Conservation (phyloP, 306 rosid genomes). For the Prunus mongolica region DNA sequence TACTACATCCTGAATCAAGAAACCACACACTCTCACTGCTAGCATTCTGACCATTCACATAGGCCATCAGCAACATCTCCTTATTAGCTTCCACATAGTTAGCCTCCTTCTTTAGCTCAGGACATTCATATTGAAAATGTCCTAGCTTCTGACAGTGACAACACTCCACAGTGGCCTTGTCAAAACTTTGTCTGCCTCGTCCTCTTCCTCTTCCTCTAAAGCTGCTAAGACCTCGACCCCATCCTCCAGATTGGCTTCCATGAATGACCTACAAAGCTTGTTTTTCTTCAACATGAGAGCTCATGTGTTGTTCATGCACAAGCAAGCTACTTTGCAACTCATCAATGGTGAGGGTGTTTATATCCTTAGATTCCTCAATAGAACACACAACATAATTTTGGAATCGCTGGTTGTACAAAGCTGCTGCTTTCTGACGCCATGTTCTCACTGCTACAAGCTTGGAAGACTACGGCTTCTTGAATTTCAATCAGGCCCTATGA, state of each 20-base stretch:
- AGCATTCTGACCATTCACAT: no score
- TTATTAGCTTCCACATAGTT: background rate
- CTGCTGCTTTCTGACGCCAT: no score
- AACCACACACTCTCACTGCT: no score
- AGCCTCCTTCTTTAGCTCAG: background rate
- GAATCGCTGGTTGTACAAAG: no score
- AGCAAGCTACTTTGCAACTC: background rate
- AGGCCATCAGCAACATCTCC: background rate
- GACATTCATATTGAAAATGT: background rate
- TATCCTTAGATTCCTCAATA: background rate
- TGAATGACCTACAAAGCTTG: background rate
- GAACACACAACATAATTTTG: no score
- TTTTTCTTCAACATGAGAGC: background rate
- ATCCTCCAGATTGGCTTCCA: background rate
- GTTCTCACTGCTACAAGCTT: no score
- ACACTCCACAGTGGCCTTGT: background rate
- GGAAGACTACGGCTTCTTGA: no score
- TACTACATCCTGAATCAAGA: no score
- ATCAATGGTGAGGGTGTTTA: background rate
- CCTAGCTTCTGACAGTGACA: background rate
- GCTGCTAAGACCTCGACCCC: background rate
- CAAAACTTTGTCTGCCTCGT: background rate
- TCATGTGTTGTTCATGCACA: slow-evolving; percentile 1
- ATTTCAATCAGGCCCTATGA: no score
- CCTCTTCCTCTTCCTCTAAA: background rate